Conservation (phyloP, 306 rosid genomes). For the Cicer arietinum region DNA sequence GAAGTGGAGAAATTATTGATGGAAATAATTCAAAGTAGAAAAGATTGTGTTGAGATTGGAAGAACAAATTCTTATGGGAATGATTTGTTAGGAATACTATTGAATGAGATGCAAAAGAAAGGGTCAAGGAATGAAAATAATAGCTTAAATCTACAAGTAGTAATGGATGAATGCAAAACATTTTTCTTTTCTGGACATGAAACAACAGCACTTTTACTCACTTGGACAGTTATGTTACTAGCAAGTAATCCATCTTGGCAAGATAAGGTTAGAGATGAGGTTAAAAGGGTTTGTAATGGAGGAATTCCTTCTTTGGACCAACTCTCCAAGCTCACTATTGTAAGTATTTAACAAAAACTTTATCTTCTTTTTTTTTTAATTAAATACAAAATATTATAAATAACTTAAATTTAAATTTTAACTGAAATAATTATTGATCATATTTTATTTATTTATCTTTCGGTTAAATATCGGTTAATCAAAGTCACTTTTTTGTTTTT, state of each 20-base stretch:
- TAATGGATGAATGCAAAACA: conserved; percentile 97
- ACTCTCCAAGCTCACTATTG: conserved; percentile 77
- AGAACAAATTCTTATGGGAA: conserved; percentile 79
- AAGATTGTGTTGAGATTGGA: conserved; percentile 83
- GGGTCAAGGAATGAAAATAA: conserved; percentile 53
- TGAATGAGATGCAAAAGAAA: conserved; percentile 75
- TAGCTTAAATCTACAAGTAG: conserved; percentile 66
- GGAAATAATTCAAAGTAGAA: conserved; percentile 90
- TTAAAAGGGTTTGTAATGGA: conserved; percentile 63
- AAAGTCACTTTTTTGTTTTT: too few species aligned
- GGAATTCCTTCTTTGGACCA: conserved; percentile 67
- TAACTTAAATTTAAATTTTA: too few species aligned
- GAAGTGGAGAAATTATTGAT: conserved; percentile 85
- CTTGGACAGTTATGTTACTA: conserved; percentile 88
- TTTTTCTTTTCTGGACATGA: conserved; percentile 99
- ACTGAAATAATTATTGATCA: too few species aligned
- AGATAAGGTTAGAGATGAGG: conserved; percentile 66
- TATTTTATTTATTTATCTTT: too few species aligned
- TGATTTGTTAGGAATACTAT: conserved; percentile 79
- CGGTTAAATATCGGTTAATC: too few species aligned
- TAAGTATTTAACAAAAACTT: conserved; percentile 38
- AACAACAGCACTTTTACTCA: conserved; percentile 87
- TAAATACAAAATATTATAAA: too few species aligned
- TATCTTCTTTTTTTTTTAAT: background rate
- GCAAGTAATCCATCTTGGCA: conserved; percentile 87